phyloP scores from a whole-genome alignment of 2,329 filamentous ascomycete genomes.

The Sclerotinia trifoliorum region DNA sequence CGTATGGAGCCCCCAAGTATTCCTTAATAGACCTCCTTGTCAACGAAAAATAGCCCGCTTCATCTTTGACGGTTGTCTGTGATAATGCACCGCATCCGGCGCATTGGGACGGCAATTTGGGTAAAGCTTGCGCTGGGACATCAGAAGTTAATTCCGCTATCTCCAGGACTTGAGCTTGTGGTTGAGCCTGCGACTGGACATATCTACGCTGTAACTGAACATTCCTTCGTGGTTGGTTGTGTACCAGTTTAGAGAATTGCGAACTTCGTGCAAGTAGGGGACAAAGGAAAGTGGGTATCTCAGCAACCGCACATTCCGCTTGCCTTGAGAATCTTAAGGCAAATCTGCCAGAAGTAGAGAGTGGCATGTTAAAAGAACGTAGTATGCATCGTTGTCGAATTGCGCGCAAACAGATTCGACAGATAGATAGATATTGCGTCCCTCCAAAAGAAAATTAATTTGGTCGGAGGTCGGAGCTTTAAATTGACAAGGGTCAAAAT shows the following conservation, averaged over 20 bases:
- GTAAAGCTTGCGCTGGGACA: neutral
- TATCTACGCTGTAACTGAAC: conserved; percentile 19
- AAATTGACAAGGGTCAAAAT: conserved; percentile 16
- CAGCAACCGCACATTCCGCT: conserved; percentile 31
- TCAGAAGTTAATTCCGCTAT: neutral
- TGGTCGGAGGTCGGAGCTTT: conserved; percentile 22
- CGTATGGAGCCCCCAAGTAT: conserved; percentile 44
- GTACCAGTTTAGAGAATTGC: neutral
- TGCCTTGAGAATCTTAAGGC: conserved; percentile 26
- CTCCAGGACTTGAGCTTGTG: neutral
- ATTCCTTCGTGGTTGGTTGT: neutral
- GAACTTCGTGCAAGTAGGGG: conserved; percentile 39
- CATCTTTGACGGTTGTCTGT: conserved; percentile 52
- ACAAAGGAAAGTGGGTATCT: conserved; percentile 51
- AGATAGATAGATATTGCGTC: neutral
- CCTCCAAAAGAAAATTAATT: conserved; percentile 19
- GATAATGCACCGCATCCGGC: conserved; percentile 64
- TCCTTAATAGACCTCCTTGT: conserved; percentile 51
- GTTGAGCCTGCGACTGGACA: conserved; percentile 11
- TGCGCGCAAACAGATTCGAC: neutral
- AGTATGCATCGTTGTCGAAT: neutral
- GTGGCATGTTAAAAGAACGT: conserved; percentile 10
- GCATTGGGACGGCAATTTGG: conserved; percentile 55
- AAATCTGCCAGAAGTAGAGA: conserved; percentile 19
- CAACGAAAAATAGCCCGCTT: conserved; percentile 57